Evolutionary conservation across 2,329 filamentous ascomycete genomes (phyloP), one percentile per base, ranked within the genome.

Genomic region (Colletotrichum lupini): DNA sequence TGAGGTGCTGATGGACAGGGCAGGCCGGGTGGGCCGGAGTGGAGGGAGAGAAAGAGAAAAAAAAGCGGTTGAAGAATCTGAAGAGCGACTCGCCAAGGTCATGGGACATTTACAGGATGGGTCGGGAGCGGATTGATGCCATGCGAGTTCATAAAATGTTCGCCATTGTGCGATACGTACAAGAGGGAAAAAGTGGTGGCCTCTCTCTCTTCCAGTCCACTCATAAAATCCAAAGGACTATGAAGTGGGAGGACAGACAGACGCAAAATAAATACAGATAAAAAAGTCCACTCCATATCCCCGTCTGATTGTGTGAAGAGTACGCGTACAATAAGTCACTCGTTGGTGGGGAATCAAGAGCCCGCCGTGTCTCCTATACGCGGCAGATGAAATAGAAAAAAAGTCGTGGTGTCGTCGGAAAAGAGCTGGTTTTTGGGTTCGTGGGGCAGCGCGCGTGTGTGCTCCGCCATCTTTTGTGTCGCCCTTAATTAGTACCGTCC

Each of bases 311-410:
- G 56, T 66, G 26, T 59, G 66, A 73, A 72, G 32, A 53, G 67
- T 73, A 71, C 71, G 67, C 71, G 61, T 66, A 57, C 49, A 72
- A 52, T 57, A 55, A 71, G 26, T 52, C 26, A 60, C 62, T 52
- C 67, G 59, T n/a, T 35, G 67, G 32, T 67, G 63, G 71, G 71
- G 71, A 68, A 73, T 65, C 68, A 30, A 70, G 60, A 73, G 67
- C 67, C 56, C 24, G 60, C 55, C 69, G 69, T 26, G 65, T 68
- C 26, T 68, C 26, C 19, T 42, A 59, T 55, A 56, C 24, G 37
- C 58, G 68, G 68, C 68, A 56, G 67, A 24, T 32, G 42, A 22
- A 49, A 49, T 22, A 49, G 42, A 14, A 14, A 62, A 19, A 19
- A 62, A 68, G 37, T 71, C 28, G 60, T 70, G 70, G 60, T 56